Evolutionary conservation across 1,284 basidiomycete genomes (phyloP).

Genomic region (Cryptococcus floricola): DNA sequence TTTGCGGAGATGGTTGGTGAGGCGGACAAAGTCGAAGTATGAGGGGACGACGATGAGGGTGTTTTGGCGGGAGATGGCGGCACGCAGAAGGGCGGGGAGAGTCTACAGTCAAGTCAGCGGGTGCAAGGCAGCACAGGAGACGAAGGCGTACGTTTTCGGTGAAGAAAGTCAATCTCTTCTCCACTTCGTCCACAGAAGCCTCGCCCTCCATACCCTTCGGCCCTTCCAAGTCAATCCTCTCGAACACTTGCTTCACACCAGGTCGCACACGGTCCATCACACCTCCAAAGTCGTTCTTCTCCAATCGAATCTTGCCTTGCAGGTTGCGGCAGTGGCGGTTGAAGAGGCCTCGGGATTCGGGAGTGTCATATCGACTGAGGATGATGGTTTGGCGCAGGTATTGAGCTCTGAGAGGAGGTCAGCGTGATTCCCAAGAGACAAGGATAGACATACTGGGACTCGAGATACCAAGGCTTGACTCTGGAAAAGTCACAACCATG

Average conservation of each 20-base stretch:
- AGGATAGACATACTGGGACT: constrained; percentile 66
- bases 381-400: constrained; percentile 86
- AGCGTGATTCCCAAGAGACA: constrained; percentile 2
- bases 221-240: constrained; percentile 43
- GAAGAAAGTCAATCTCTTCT: constrained; percentile 81
- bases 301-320: constrained; percentile 71
- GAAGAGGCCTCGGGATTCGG: constrained; percentile 78
- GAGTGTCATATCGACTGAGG: constrained; percentile 83
- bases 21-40: constrained; percentile 92
- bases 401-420: constrained; percentile 55
- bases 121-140: neutral
- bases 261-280: constrained; percentile 63
- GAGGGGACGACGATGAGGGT: constrained; percentile 88
- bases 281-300: constrained; percentile 59
- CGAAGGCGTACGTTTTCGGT: constrained; percentile 65
- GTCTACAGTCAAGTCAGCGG: constrained; percentile 53
- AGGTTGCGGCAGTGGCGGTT: constrained; percentile 72
- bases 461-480: constrained; percentile 96
- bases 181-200: constrained; percentile 73
- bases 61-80: constrained; percentile 83
- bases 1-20: constrained; percentile 81
- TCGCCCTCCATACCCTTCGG: constrained; percentile 25
- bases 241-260: constrained; percentile 69
- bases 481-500: constrained; percentile 94
- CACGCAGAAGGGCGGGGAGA: constrained; percentile 75